These are phyloP conservation scores for Entoloma clypeatum DNA, from an alignment of 1,284 basidiomycete species.

Conservation along the genomic window DNA sequence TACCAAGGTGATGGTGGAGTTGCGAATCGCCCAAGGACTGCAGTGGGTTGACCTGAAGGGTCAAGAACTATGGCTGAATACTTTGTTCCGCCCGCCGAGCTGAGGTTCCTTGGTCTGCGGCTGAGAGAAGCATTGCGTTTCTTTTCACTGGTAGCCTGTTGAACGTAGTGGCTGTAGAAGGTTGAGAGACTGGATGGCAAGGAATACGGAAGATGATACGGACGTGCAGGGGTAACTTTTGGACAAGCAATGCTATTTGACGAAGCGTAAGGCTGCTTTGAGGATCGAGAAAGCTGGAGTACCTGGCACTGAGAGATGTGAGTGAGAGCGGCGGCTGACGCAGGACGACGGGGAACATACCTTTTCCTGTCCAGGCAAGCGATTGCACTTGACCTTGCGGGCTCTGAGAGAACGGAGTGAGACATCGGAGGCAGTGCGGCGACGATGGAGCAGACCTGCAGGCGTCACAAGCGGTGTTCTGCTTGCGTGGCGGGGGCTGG, in stretches of 20 bases:
- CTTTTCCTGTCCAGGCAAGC: conserved; percentile 73
- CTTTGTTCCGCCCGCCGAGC: conserved; percentile 40
- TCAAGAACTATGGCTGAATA: conserved; percentile 30
- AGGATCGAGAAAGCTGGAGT: conserved; percentile 11
- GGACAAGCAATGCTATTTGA: conserved; percentile 66
- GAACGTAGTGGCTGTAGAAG: conserved; percentile 60
- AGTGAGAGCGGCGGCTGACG: conserved; percentile 11
- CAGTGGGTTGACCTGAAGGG: conserved; percentile 21
- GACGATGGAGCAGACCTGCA: conserved; percentile 53
- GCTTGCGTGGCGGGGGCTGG: conserved; percentile 73
- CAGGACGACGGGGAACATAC: conserved; percentile 35
- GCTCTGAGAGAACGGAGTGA: conserved; percentile 43
- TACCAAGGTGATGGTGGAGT: conserved; percentile 23
- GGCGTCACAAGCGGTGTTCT: conserved; percentile 89
- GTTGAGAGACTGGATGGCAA: conserved; percentile 20
- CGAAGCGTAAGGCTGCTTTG: conserved; percentile 7
- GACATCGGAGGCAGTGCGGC: conserved; percentile 13
- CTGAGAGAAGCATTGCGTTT: conserved; percentile 56
- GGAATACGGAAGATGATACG: conserved; percentile 27
- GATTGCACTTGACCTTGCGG: conserved; percentile 80
- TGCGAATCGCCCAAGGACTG: conserved; percentile 22
- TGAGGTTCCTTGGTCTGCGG: conserved; percentile 60
- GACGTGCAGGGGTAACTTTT: conserved; percentile 86
- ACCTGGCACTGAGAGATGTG: conserved; percentile 57
- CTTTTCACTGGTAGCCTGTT: conserved; percentile 79